Base-by-base conservation (phyloP, 1,139 yeast genomes). In the Yamadazyma triangularis region DNA sequence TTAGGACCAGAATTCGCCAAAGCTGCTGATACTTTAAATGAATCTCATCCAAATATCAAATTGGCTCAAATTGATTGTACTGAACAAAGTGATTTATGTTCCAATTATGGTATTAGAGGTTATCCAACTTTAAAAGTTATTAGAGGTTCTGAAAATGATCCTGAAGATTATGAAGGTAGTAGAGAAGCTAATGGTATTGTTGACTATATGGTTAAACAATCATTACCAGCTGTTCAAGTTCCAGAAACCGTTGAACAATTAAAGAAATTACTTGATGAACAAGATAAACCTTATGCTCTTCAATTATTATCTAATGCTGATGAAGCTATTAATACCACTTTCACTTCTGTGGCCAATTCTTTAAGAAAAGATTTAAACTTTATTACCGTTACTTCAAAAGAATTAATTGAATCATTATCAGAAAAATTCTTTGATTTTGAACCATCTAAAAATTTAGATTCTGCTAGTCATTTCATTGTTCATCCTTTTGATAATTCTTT, bases 31-130 rank as follows among this genome's bases (percentile, higher is more conserved):
- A 48, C 56, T 15, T 71, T 91, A 53, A 74, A 73, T 44, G 78
- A 71, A 29, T 63, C 82, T 41, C 53, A 64, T 44, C 65, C 70
- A 27, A 67, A 75, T 39, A 82, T 89, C 58, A 75, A 79, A 45
- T 70, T 91, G 50, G 96, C 91, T 36, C 95, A 91, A 68, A 69
- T 91, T 45, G 96, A 91, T 66, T 91, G 98, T 72, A 83, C 91
- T 26, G 89, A 77, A 51, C 86, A 91, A 51, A 78, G 77, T 56
- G 84, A 77, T 20, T 73, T 93, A 43, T 91, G 98, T 64, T 68
- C 71, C 48, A 71, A 76, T 34, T 80, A 74, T 45, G 87, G 77
- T 34, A 74, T 91, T 49, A 77, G 73, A 60, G 98, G 98, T 30
- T 91, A 86, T 70, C 98, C 98, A 48, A 83, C 96, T 20, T 66